phyloP scores from a whole-genome alignment of 208 protist species.

The Endotrypanum monterogeii region DNA sequence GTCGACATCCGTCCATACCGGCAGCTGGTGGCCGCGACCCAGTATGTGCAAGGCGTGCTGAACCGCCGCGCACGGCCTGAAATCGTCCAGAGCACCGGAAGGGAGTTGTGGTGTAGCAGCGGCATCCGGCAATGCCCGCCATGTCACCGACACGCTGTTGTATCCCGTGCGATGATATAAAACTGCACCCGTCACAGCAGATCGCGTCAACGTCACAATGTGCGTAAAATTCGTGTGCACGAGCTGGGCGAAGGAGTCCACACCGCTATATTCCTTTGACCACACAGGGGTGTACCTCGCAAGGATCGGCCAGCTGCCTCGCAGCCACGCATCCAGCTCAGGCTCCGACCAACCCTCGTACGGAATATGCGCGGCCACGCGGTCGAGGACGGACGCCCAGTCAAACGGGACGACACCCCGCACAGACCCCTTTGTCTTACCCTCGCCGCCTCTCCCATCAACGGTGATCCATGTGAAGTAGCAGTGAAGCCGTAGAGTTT shows the following conservation, averaged over 20 bases:
- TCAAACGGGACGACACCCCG: constrained; percentile 37
- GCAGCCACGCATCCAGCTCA: constrained; percentile 36
- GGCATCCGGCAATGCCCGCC: background rate
- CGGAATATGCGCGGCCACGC: constrained; percentile 42
- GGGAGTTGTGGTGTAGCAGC: background rate
- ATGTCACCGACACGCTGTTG: constrained; percentile 36
- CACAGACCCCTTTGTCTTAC: background rate
- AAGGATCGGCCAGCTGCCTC: constrained; percentile 22
- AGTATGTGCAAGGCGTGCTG: constrained; percentile 52
- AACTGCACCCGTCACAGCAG: constrained; percentile 44
- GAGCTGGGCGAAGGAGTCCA: constrained; percentile 37
- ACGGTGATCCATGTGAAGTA: constrained; percentile 4
- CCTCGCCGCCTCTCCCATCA: background rate
- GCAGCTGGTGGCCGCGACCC: constrained; percentile 52
- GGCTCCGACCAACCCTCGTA: constrained; percentile 68
- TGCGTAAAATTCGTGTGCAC: constrained; percentile 42
- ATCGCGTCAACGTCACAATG: constrained; percentile 57
- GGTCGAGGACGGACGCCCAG: constrained; percentile 45
- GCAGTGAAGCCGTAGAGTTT: constrained; percentile 18
- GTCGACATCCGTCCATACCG: constrained; percentile 59
- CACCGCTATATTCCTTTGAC: constrained; percentile 9
- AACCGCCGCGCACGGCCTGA: constrained; percentile 8
- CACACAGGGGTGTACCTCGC: constrained; percentile 6
- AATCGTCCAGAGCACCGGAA: background rate
- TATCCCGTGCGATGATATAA: constrained; percentile 38